Evolutionary conservation across 2,329 filamentous ascomycete genomes (phyloP), one percentile per base, ranked within the genome.

Genomic region (Penicillium sp.): DNA sequence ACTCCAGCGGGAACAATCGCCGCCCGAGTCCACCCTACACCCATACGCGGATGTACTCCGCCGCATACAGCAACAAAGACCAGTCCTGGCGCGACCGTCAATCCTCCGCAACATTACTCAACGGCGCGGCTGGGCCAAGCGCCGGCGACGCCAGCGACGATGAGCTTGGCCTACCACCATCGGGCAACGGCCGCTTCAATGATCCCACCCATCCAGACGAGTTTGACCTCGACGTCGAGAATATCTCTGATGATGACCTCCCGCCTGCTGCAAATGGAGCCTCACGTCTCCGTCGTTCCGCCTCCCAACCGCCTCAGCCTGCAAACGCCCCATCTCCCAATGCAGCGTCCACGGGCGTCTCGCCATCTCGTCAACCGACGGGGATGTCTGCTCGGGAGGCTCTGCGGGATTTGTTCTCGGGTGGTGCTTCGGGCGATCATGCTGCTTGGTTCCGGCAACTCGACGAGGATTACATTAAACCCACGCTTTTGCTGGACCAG

Each of bases 401-500:
- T 0, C 85, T 97, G 55, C 85, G 86, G 53, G 89, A 93, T 68
- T 78, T 99, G 8, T 85, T 96, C 62, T 89, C 83, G 26, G 84
- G 85, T 1, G 82, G 88, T 14, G 67, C 71, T 4, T 83, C 88
- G 0, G 91, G 96, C 47, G 94, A 99, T 70, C 91, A 95, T 41
- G 89, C 90, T 9, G 91, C 89, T 42, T 84, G 95, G 76, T 96
- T 99, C 73, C 87, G 86, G 62, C 92, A 96, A 74, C 78, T 99
- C 56, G 94, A 99, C 71, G 94, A 99, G 73, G 91, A 92, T 57
- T 97, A 91, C 71, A 92, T 97, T 74, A 97, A 97, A 79, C 93
- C 93, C 16, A 90, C 87, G 69, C 76, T 97, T 51, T 74, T 97
- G 61, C 81, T 97, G 18, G 92, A 97, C 74, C 88, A 87, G 42